These are phyloP conservation scores for Pseudogymnoascus sp. DNA, from an alignment of 2,329 filamentous ascomycete genomes.

Conservation along the genomic window DNA sequence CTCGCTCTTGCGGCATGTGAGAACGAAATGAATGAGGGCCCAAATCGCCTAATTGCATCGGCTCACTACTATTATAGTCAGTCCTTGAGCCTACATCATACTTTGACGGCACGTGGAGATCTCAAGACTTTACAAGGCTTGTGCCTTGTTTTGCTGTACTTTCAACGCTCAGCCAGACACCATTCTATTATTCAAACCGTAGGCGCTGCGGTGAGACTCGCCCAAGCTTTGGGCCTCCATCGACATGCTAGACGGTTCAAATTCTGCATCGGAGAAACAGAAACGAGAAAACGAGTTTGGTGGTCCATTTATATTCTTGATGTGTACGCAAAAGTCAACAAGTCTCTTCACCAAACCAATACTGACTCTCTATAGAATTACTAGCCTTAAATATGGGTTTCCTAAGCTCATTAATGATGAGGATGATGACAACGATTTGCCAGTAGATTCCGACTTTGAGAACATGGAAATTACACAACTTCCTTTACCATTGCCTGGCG, in stretches of 20 bases:
- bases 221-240: background rate
- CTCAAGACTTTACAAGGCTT: background rate
- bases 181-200: background rate
- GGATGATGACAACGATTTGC: constrained; percentile 10
- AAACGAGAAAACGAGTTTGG: constrained; percentile 1
- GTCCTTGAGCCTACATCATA: background rate
- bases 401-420: constrained; percentile 7
- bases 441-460: constrained; percentile 3
- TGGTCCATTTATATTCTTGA: constrained; percentile 11
- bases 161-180: background rate
- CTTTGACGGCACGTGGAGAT: background rate
- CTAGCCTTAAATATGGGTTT: constrained; percentile 7
- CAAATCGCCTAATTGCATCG: background rate
- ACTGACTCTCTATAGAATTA: background rate
- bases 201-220: background rate
- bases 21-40: background rate
- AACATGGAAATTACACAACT: background rate
- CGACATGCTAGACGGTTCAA: background rate
- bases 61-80: background rate
- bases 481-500: constrained; percentile 7
- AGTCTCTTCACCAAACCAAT: background rate
- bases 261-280: background rate
- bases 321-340: background rate
- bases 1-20: background rate
- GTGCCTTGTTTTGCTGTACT: background rate